Base-by-base conservation (phyloP, 176 grass and related monocot genomes). In the Carex littledalei region DNA sequence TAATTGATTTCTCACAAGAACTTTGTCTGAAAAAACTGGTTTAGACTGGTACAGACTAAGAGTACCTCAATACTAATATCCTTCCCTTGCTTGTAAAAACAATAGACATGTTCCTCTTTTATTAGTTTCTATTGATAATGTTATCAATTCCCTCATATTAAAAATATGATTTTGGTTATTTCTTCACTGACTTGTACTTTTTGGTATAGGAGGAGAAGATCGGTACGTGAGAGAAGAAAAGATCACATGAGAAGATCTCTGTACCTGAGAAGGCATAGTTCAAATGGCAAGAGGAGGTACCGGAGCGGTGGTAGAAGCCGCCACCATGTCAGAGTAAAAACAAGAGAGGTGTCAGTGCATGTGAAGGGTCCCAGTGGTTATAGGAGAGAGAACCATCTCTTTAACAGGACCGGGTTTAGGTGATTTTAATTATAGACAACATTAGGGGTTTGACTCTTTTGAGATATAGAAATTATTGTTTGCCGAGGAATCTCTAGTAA, bases 311-410 rank as follows among this genome's bases (percentile, higher is more conserved):
- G 81, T 83, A 55, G 21, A 52, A 83, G 62, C 39, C 13, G 39
- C 21, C 62, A 68, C 26, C 62, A 67, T 54, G 81, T 83, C 63
- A 83, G 63, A 66, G 81, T 83, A 68, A 68, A 68, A 65, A 66
- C 81, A 83, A 68, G 81, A 83, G 81, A 83, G 37, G 61, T 83
- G 39, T 83, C 81, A 5, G 81, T 83, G 81, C 81, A 54, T 83
- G 39, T 83, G 20, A 83, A 83, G 60, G 81, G 37, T 52, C 29
- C 4, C 21, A 83, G 60, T 21, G 18, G 63, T 52, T 22, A 83
- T 24, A 83, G 63, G 62, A 83, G 43, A 67, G 29, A 82, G 12
- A 82, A 82, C 58, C 32, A 67, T 64, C 8, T 61, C 13, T 82
- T 82, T 82, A 66, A 47, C 37, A 82, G 35, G n/a, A 41, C 32